Conservation (phyloP, 2,329 filamentous ascomycete species). For the Ophiocordyceps camponoti-rufipedis region DNA sequence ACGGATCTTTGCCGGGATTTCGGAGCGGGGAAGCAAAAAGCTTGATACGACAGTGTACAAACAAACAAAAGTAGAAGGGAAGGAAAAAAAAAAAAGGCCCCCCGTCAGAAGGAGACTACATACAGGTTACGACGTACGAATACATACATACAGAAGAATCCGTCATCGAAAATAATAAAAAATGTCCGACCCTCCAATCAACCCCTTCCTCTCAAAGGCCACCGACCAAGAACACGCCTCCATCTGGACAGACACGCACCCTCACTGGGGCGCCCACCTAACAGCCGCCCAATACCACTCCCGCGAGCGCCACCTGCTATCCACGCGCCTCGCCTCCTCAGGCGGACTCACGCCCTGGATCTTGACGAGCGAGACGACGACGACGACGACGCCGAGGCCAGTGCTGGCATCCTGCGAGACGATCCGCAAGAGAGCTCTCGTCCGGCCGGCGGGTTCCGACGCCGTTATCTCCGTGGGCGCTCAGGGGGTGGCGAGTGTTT, state of each 20-base stretch:
- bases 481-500: constrained; percentile 70
- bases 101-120: background rate
- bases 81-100: background rate
- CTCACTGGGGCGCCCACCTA: constrained; percentile 33
- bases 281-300: constrained; percentile 28
- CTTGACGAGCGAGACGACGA: constrained; percentile 25
- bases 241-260: constrained; percentile 37
- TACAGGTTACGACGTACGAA: constrained; percentile 5
- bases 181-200: constrained; percentile 4
- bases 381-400: constrained; percentile 20
- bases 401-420: constrained; percentile 48
- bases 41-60: too few species aligned
- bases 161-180: too few species aligned
- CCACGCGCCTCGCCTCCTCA: constrained; percentile 36
- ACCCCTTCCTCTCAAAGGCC: constrained; percentile 30
- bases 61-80: background rate
- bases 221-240: constrained; percentile 33
- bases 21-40: too few species aligned
- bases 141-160: background rate
- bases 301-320: constrained; percentile 38
- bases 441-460: constrained; percentile 16
- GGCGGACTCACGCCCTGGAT: constrained; percentile 47
- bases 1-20: background rate
- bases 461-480: constrained; percentile 33
- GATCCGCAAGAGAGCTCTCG: constrained; percentile 38